phyloP scores from a whole-genome alignment of 2,329 filamentous ascomycete species.

The Colletotrichum sp. region DNA sequence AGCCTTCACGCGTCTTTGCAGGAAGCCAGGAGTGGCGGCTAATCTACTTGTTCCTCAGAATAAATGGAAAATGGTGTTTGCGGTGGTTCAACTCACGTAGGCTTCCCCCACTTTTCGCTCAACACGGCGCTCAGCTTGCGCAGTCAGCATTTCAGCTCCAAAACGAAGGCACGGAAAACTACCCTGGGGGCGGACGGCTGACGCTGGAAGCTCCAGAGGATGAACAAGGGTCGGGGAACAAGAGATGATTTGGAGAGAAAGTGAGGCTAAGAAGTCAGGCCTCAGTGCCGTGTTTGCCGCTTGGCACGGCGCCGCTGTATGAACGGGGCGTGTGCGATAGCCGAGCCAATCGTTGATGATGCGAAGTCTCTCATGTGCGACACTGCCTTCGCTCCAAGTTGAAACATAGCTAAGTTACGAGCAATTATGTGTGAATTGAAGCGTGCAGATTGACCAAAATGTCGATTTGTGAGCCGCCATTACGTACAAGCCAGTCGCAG shows the following conservation, averaged over 20 bases:
- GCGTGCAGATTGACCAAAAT: background rate
- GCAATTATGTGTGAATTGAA: background rate
- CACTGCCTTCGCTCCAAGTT: background rate
- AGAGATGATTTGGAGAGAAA: background rate
- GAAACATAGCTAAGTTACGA: background rate
- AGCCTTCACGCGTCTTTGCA: background rate
- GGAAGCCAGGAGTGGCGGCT: background rate
- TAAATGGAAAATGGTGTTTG: fast-evolving
- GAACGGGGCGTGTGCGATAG: background rate
- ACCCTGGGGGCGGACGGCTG: fast-evolving
- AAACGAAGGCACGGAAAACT: too few species aligned
- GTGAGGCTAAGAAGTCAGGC: background rate
- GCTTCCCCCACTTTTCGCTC: too few species aligned
- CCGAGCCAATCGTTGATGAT: background rate
- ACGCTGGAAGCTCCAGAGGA: background rate
- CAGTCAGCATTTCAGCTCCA: too few species aligned
- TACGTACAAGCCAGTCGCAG: background rate
- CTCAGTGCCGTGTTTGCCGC: background rate
- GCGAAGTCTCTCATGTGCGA: background rate
- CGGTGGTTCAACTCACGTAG: background rate
- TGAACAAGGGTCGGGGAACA: background rate
- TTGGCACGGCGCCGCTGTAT: background rate
- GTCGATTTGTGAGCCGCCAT: background rate
- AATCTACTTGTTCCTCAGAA: background rate
- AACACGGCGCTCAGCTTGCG: background rate